Base-by-base conservation (phyloP, 495 filamentous ascomycete species). In the Cercophora newfieldiana region DNA sequence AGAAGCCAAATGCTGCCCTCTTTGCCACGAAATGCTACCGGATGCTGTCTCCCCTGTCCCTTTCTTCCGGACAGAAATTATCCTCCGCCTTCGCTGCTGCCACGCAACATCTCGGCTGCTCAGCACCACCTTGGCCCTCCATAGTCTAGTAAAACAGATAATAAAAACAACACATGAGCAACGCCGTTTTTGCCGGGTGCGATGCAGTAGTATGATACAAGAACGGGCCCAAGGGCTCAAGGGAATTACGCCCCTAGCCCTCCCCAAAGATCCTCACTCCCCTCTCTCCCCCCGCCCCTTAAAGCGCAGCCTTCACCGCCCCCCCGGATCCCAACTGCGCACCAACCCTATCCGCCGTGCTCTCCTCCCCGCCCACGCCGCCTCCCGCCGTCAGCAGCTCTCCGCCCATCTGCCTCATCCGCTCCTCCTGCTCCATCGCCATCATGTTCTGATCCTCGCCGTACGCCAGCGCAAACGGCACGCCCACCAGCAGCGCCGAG, bases 391-490 rank as follows among this genome's bases (percentile, higher is more conserved):
- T 79, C 6, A 83, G 67, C 29, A 83, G 66, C 74, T 83, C 83
- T 31, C 77, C 71, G 37, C 84, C 91, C 77, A 88, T 86, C 84
- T 92, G 87, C 72, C 91, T 87, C 91, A 96, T 94, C 78, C 89
- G 88, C 88, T 94, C 90, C 83, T 97, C 94, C 79, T 91, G 88
- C 86, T 98, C 95, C 92, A 95, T 93, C 84, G 97, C 94, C 65
- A 91, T 81, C 74, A 95, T 85, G 83, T 96, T 89, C 84, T 97
- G 93, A 79, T 99, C 95, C 83, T 99, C 96, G 59, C 90, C 87
- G 78, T 91, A 92, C 50, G 93, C 93, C 65, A 99, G 84, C 61
- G 92, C 92, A 85, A 90, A 98, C 26, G 95, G 96, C 57, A 98
- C 91, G 74, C 91, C 92, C 64, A 99, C 78, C 71, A 99, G 79